Evolutionary conservation across 169 alveolate genomes (phyloP).

Genomic region (Theileria annulata): DNA sequence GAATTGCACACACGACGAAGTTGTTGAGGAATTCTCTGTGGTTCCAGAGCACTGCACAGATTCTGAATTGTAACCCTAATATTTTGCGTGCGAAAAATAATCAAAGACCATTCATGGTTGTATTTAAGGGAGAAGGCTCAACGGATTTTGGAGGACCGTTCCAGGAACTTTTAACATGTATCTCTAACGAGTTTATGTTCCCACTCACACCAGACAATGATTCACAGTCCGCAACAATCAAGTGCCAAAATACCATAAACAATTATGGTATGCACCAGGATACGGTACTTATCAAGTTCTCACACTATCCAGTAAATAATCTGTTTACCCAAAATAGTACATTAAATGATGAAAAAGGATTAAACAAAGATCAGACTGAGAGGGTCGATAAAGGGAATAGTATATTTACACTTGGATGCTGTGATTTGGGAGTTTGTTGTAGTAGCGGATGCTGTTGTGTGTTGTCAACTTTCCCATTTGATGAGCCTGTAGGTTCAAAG

Average conservation of each 20-base stretch:
- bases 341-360: not conserved
- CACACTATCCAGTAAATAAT: constrained; percentile 17
- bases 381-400: not conserved
- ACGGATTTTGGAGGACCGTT: constrained; percentile 92
- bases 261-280: constrained; percentile 87
- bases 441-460: constrained; percentile 58
- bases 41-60: constrained; percentile 60
- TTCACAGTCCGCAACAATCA: constrained; percentile 38
- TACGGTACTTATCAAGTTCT: constrained; percentile 78
- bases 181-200: constrained; percentile 87
- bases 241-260: constrained; percentile 84
- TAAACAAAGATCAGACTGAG: not conserved
- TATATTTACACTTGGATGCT: constrained; percentile 27
- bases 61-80: constrained; percentile 60
- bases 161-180: constrained; percentile 86
- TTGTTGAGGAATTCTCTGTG: constrained; percentile 45
- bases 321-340: not conserved
- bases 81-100: constrained; percentile 51
- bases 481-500: constrained; percentile 21
- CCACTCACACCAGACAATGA: constrained; percentile 65
- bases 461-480: constrained; percentile 8
- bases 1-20: constrained; percentile 41
- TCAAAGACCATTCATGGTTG: constrained; percentile 88
- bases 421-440: constrained; percentile 50
- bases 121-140: constrained; percentile 89